Base-by-base conservation (phyloP, 139 green algal genomes). In the Coccomyxa sp. region DNA sequence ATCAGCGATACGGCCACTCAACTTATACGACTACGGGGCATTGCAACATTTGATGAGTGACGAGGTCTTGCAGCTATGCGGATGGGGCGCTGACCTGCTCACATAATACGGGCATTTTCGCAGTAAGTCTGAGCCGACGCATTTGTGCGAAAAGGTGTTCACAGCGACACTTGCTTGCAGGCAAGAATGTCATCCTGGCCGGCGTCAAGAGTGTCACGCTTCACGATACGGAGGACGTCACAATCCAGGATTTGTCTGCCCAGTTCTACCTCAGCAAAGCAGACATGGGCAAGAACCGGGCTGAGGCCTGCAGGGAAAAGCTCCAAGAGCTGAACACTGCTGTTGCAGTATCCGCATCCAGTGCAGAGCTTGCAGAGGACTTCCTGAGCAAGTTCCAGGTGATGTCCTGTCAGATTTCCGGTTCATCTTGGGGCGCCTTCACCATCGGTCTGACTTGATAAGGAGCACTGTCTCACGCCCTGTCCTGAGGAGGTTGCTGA, bases 171-270 rank as follows among this genome's bases (percentile, higher is more conserved):
- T 12, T 58, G 44, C 31, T 9, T 76, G 85, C 90, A 98, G 95
- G 96, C 74, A 99, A 99, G 86, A 99, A 99, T 79, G 90, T 98
- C 24, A 95, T 99, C 33, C 86, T 99, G 27, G 96, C 97, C 6
- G 96, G 97, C 0, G 93, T 99, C 35, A 97, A 95, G 69, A 86
- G 89, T 0, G 87, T 99, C 12, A 96, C 93, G 0, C 68, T 99
- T 2, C 91, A 97, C 35, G 97, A 99, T 82, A 72, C 70, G 12
- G 73, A 35, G 18, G 72, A 72, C 0, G 87, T 92, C 1, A 77
- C 85, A 18, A 22, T 93, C 39, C 39, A 44, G 18, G 93, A 99
- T 80, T 88, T 99, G 50, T 90, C 84, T 27, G 82, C 92, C 0
- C 94, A 99, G 78, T 99, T 99, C 83, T 99, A 99, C 86, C 84